A percentile compares a stretch with the other conserved stretches of the same genome.
These are phyloP conservation scores for Neofusicoccum ribis DNA, from an alignment of 2,329 filamentous ascomycete genomes.

Conservation along the genomic window DNA sequence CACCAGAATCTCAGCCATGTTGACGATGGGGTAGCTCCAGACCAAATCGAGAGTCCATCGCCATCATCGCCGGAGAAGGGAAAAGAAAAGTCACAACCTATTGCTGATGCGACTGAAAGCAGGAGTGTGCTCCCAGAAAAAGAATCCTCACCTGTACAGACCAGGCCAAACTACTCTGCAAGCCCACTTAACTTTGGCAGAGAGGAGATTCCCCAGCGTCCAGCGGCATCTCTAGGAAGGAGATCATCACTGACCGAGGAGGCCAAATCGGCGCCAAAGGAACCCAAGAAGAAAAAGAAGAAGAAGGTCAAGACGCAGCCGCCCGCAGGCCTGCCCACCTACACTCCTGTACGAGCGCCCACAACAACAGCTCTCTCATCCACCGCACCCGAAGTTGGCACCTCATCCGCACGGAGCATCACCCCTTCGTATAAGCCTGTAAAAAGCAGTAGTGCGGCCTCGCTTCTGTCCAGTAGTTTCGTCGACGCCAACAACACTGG, in stretches of 20 bases:
- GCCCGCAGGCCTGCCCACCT: not conserved
- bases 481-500: slow-evolving; percentile 18
- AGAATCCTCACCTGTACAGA: not conserved
- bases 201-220: slow-evolving; percentile 6
- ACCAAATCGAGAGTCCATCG: not conserved
- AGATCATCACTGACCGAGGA: slow-evolving; percentile 18
- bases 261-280: slow-evolving; percentile 12
- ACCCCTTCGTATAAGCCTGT: not conserved
- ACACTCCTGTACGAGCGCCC: not conserved
- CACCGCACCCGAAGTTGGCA: slow-evolving; percentile 7
- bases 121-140: not conserved
- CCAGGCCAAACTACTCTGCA: not conserved
- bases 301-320: slow-evolving; percentile 7
- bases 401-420: slow-evolving; percentile 6
- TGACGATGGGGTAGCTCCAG: not conserved
- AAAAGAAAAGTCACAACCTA: not conserved
- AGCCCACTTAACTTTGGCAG: slow-evolving; percentile 14
- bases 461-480: slow-evolving; percentile 15
- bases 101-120: not conserved
- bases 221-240: slow-evolving; percentile 2
- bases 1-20: not conserved
- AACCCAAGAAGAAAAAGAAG: slow-evolving; percentile 18
- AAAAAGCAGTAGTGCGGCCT: not conserved
- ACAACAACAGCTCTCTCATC: slow-evolving; percentile 16
- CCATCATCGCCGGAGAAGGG: not conserved